Evolutionary conservation across 306 rosid species (phyloP).

Genomic region (Psophocarpus tetragonolobus): DNA sequence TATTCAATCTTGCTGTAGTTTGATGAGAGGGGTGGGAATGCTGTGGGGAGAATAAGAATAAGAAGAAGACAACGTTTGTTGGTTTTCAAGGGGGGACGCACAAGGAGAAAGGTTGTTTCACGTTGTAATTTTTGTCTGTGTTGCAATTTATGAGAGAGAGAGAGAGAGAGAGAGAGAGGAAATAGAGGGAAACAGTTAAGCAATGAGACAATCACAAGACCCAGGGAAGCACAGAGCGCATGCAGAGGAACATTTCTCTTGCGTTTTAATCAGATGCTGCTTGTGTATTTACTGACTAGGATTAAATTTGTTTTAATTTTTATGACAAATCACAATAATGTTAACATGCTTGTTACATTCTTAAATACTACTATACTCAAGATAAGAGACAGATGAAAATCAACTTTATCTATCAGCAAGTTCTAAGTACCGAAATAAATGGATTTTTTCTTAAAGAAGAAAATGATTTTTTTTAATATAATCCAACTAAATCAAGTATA

Average conservation of each 20-base stretch:
- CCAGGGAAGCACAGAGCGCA: conserved; percentile 42
- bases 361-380: too few species aligned
- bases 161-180: not conserved
- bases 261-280: conserved; percentile 1
- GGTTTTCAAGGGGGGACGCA: conserved; percentile 20
- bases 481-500: too few species aligned
- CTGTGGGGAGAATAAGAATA: not conserved
- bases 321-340: too few species aligned
- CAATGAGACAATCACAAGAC: not conserved
- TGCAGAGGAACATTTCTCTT: conserved; percentile 31
- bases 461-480: too few species aligned
- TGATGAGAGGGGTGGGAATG: conserved; percentile 10
- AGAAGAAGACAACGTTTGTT: conserved; percentile 41
- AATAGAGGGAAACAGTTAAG: not conserved
- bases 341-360: too few species aligned
- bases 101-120: not conserved
- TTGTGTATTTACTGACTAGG: not conserved
- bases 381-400: too few species aligned
- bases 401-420: too few species aligned
- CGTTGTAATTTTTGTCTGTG: not conserved
- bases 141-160: not conserved
- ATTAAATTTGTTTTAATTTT: too few species aligned
- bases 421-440: too few species aligned
- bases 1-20: not conserved
- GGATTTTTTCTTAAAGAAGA: too few species aligned